These are phyloP conservation scores for Thraustochytrium sp. DNA, from an alignment of 352 stramenopile species.

Conservation along the genomic window DNA sequence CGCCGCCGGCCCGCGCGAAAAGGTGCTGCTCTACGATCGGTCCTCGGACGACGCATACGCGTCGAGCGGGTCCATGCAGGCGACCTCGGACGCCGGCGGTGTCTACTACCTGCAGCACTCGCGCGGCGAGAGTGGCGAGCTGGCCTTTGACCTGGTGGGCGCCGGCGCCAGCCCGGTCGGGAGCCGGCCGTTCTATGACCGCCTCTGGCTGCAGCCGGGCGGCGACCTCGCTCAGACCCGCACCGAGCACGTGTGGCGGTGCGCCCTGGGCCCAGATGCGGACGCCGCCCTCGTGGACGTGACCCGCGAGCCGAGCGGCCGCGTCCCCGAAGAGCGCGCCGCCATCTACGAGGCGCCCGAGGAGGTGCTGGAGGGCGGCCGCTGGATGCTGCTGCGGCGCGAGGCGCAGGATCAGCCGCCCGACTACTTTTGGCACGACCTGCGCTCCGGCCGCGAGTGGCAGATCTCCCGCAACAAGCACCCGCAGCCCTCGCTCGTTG, in stretches of 20 bases:
- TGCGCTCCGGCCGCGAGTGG: slow-evolving; percentile 9
- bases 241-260: slow-evolving; percentile 22
- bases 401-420: slow-evolving; percentile 13
- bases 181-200: slow-evolving; percentile 11
- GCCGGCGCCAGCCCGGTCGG: slow-evolving; percentile 18
- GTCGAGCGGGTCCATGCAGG: not conserved
- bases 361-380: not conserved
- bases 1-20: no score
- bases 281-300: not conserved
- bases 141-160: not conserved
- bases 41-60: slow-evolving; percentile 10
- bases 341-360: not conserved
- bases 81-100: not conserved
- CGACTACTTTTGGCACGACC: slow-evolving; percentile 10
- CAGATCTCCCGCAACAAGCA: not conserved
- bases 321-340: not conserved
- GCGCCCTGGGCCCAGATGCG: not conserved
- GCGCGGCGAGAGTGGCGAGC: not conserved
- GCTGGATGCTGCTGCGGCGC: slow-evolving; percentile 7
- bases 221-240: not conserved
- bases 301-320: not conserved
- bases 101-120: not conserved
- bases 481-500: not conserved
- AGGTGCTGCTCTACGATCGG: slow-evolving; percentile 1
- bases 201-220: slow-evolving; percentile 1